phyloP scores from a whole-genome alignment of 140 eudicot genomes.

The Erigeron philadelphicus region DNA sequence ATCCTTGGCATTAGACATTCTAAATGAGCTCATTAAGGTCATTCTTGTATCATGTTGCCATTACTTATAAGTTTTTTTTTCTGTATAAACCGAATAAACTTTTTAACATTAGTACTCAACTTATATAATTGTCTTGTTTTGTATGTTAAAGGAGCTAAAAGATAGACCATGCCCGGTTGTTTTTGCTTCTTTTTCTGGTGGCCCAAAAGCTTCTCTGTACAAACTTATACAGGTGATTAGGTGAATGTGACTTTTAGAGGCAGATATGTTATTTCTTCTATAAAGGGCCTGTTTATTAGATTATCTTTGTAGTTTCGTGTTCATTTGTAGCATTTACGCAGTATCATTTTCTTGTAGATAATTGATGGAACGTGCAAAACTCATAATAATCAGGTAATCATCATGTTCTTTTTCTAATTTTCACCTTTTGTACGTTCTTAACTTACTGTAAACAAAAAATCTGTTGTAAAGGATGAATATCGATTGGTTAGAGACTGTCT shows the following conservation, averaged over 20 bases:
- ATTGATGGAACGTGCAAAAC: background rate
- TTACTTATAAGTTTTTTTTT: background rate
- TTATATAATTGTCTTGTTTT: background rate
- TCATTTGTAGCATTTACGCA: background rate
- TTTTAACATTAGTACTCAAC: constrained; percentile 5
- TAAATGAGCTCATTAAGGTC: constrained; percentile 64
- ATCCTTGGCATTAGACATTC: constrained; percentile 45
- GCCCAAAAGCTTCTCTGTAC: constrained; percentile 90
- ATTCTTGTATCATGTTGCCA: constrained; percentile 14
- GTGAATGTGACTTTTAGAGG: constrained; percentile 31
- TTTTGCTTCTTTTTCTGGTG: constrained; percentile 91
- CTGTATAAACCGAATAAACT: background rate
- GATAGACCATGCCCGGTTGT: constrained; percentile 71
- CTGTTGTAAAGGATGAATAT: constrained; percentile 4
- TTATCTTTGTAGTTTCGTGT: background rate
- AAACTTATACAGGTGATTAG: constrained; percentile 88
- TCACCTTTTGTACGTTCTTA: background rate
- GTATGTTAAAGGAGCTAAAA: constrained; percentile 62
- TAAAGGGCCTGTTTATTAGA: background rate
- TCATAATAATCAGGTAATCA: background rate
- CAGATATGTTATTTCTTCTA: background rate
- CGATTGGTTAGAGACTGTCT: background rate
- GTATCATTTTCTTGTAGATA: background rate
- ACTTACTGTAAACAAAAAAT: background rate
- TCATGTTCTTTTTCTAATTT: background rate